Conservation (phyloP, 805 yeast genomes). For the Candida andamanensis region DNA sequence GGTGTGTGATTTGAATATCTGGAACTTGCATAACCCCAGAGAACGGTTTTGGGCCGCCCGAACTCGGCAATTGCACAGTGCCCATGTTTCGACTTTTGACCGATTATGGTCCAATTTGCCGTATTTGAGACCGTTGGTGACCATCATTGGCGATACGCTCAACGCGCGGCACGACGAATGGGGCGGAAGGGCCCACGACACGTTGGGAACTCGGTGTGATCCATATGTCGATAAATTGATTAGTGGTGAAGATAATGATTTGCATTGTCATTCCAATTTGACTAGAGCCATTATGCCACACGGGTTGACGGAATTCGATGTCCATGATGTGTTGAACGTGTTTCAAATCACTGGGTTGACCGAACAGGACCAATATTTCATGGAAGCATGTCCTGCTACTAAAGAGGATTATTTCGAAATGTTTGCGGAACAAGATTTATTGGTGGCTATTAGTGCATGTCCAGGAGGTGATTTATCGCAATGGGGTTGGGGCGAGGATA, state of each 20-base stretch:
- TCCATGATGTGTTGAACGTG: constrained; percentile 65
- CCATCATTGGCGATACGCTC: constrained; percentile 59
- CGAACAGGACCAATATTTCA: constrained; percentile 60
- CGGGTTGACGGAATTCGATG: constrained; percentile 61
- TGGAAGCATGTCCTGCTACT: constrained; percentile 65
- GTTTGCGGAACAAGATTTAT: constrained; percentile 60
- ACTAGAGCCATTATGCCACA: constrained; percentile 53
- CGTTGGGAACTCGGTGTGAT: constrained; percentile 65
- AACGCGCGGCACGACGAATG: constrained; percentile 54
- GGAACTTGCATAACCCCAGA: constrained; percentile 57
- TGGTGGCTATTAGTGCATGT: constrained; percentile 62
- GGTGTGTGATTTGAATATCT: constrained; percentile 63
- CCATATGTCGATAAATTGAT: constrained; percentile 62
- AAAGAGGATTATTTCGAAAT: constrained; percentile 58
- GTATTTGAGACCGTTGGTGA: constrained; percentile 57
- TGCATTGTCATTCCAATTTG: constrained; percentile 64
- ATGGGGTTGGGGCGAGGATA: constrained; percentile 70
- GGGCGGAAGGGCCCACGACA: constrained; percentile 64
- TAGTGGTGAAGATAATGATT: constrained; percentile 61
- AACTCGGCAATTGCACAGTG: constrained; percentile 59
- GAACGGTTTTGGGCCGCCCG: constrained; percentile 69
- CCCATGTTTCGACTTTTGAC: constrained; percentile 58
- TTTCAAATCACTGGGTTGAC: constrained; percentile 67
- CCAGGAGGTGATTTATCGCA: constrained; percentile 66
- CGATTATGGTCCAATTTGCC: constrained; percentile 64